Evolutionary conservation across 108 stramenopile genomes (phyloP).

Genomic region (Fragilaria radians): DNA sequence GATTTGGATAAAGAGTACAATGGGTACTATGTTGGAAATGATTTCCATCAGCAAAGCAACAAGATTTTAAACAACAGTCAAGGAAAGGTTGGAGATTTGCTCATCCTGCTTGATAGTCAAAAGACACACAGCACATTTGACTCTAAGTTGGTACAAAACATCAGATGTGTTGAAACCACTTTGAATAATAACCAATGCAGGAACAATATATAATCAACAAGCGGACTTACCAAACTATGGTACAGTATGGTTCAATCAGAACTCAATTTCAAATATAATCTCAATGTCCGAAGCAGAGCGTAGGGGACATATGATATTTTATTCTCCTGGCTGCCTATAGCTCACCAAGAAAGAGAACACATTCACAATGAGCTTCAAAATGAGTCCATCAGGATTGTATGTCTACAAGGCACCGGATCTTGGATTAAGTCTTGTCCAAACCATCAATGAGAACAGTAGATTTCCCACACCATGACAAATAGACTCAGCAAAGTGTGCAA

Average conservation of each 20-base stretch:
- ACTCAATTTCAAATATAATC: conserved; percentile 12
- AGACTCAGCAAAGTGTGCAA: conserved; percentile 5
- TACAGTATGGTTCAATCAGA: not conserved
- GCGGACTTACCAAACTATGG: not conserved
- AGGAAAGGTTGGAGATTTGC: no score
- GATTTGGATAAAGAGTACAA: no score
- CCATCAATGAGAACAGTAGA: conserved; percentile 4
- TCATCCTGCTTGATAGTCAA: no score
- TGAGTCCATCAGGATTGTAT: not conserved
- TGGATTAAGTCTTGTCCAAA: not conserved
- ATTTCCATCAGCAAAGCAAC: no score
- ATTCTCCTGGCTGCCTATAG: conserved; percentile 1
- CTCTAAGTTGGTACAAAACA: no score
- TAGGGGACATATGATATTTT: not conserved
- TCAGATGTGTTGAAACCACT: no score
- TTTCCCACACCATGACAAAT: conserved; percentile 3
- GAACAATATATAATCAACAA: no score
- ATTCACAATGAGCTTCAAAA: conserved; percentile 5
- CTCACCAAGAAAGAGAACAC: not conserved
- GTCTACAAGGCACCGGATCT: not conserved
- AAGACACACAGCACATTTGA: no score
- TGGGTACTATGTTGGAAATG: no score
- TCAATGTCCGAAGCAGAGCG: conserved; percentile 5
- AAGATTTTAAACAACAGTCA: no score
- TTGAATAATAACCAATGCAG: no score